A percentile compares a stretch with the other conserved stretches of the same genome.
Conservation (phyloP, 208 protist species). For the Leptomonas pyrrhocoris region DNA sequence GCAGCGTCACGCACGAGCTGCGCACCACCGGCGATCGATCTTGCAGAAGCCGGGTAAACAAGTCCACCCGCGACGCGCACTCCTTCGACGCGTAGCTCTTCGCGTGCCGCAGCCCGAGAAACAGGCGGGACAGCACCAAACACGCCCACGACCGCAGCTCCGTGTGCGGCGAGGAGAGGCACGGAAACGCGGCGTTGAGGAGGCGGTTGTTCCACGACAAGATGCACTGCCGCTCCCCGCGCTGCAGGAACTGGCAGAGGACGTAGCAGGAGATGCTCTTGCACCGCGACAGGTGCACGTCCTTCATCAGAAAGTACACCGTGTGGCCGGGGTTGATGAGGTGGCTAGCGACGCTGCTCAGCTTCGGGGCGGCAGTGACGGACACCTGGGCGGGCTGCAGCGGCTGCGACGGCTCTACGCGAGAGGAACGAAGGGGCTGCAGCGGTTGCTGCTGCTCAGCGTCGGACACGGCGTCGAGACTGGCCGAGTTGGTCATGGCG, state of each 20-base stretch:
- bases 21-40: slow-evolving; percentile 88
- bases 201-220: slow-evolving; percentile 84
- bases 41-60: slow-evolving; percentile 78
- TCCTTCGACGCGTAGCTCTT: slow-evolving; percentile 78
- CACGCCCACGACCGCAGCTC: slow-evolving; percentile 88
- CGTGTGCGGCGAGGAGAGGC: slow-evolving; percentile 59
- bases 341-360: slow-evolving; percentile 20
- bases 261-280: slow-evolving; percentile 95
- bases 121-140: slow-evolving; percentile 76
- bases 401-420: slow-evolving; percentile 6
- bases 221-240: slow-evolving; percentile 69
- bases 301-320: slow-evolving; percentile 76
- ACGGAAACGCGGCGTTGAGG: slow-evolving; percentile 75
- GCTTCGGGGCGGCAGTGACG: slow-evolving; percentile 6
- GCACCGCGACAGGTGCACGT: slow-evolving; percentile 68
- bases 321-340: slow-evolving; percentile 27
- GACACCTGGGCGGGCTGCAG: slow-evolving; percentile 5
- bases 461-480: slow-evolving; percentile 23
- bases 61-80: slow-evolving; percentile 71
- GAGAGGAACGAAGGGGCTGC: slow-evolving; percentile 14
- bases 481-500: slow-evolving; percentile 25
- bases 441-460: slow-evolving; percentile 20
- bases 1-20: slow-evolving; percentile 84
- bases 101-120: slow-evolving; percentile 70
- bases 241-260: slow-evolving; percentile 81